A percentile compares a stretch with the other conserved stretches of the same genome.
Evolutionary conservation across 202 grass and related monocot genomes (phyloP).

Genomic region (Eragrostis tef): DNA sequence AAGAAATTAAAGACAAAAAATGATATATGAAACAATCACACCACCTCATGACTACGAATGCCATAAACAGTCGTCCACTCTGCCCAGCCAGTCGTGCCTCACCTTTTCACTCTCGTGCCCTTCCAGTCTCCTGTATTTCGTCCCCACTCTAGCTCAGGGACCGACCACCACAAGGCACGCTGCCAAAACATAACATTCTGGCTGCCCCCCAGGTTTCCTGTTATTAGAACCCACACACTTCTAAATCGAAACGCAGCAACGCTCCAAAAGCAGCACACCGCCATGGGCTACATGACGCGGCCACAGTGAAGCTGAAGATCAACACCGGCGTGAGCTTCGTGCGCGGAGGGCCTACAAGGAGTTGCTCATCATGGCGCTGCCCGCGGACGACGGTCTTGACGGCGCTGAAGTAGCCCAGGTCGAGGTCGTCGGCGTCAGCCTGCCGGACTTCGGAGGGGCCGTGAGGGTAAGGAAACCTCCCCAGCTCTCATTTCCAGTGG

Average conservation of each 20-base stretch:
- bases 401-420: constrained; percentile 36
- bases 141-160: background rate
- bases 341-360: constrained; percentile 50
- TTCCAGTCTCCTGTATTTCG: background rate
- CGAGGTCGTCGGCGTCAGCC: constrained; percentile 34
- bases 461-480: constrained; percentile 42
- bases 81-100: background rate
- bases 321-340: constrained; percentile 40
- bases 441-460: constrained; percentile 46
- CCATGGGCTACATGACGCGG: constrained; percentile 47
- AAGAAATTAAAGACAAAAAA: background rate
- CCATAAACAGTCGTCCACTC: background rate
- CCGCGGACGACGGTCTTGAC: constrained; percentile 51
- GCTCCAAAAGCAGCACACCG: constrained; percentile 30
- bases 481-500: background rate
- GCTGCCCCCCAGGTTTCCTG: too few relatives aligned
- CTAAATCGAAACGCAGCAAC: constrained; percentile 19
- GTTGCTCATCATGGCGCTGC: constrained; percentile 52
- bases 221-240: background rate
- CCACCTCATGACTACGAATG: background rate
- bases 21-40: background rate
- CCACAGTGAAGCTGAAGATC: constrained; percentile 38
- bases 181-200: background rate
- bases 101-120: background rate
- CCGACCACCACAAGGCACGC: background rate